A percentile compares a stretch with the other conserved stretches of the same genome.
These are phyloP conservation scores for Leccinum rimulosum DNA, from an alignment of 768 basidiomycete genomes.

Conservation along the genomic window DNA sequence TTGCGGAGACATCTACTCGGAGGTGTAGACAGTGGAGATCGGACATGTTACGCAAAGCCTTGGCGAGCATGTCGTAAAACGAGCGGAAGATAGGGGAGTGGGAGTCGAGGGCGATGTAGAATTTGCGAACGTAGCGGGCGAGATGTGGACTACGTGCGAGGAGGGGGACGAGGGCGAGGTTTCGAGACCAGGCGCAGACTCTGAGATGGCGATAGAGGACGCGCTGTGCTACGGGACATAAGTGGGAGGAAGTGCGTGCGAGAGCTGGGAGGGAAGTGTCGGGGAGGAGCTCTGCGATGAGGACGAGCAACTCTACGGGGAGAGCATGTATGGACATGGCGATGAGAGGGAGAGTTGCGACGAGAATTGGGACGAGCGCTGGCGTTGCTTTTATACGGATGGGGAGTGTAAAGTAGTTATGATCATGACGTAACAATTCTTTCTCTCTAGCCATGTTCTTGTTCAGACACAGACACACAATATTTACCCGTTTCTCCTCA, in stretches of 20 bases:
- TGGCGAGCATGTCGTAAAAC: constrained; percentile 49
- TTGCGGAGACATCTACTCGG: constrained; percentile 44
- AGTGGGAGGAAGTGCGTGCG: constrained; percentile 39
- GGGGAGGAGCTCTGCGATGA: constrained; percentile 41
- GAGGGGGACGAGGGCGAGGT: constrained; percentile 49
- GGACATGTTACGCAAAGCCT: constrained; percentile 60
- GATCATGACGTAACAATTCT: constrained; percentile 17
- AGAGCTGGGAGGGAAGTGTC: constrained; percentile 44
- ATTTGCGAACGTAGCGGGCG: constrained; percentile 59
- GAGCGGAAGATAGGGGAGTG: constrained; percentile 38
- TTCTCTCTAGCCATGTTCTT: constrained; percentile 6
- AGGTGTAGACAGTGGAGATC: constrained; percentile 53
- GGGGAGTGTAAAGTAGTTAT: not conserved
- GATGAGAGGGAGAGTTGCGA: not conserved
- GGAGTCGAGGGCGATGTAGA: constrained; percentile 53
- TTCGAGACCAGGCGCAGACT: constrained; percentile 42
- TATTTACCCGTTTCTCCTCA: not conserved
- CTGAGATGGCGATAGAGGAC: constrained; percentile 61
- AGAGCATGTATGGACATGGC: constrained; percentile 46
- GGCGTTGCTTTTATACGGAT: constrained; percentile 3
- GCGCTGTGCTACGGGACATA: constrained; percentile 54
- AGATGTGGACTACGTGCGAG: constrained; percentile 57
- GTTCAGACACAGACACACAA: not conserved
- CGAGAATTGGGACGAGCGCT: not conserved
- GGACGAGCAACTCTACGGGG: constrained; percentile 63